Percentiles rank a stretch among this genome's conserved stretches.
Conservation (phyloP, 2,329 filamentous ascomycete species). For the Xylariaceae sp. region DNA sequence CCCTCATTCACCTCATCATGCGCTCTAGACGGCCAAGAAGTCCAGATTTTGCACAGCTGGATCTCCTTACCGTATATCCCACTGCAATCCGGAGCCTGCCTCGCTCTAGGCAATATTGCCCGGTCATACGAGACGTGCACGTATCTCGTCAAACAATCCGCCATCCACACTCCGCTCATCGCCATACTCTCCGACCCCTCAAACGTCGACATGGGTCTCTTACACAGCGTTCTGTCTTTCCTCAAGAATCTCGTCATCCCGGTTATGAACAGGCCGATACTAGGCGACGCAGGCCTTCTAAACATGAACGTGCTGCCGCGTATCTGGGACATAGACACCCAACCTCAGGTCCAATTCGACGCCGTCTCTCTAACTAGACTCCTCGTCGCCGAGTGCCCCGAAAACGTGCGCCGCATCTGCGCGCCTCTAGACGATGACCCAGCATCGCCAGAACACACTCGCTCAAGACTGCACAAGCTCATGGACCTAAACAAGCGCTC, state of each 20-base stretch:
- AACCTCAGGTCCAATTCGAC: constrained; percentile 57
- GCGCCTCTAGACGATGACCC: constrained; percentile 37
- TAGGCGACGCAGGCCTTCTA: constrained; percentile 46
- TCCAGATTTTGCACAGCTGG: constrained; percentile 46
- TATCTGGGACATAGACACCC: constrained; percentile 50
- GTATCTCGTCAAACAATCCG: constrained; percentile 45
- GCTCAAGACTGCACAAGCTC: constrained; percentile 38
- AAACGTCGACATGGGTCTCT: constrained; percentile 45
- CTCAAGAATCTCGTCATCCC: constrained; percentile 63
- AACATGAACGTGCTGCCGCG: constrained; percentile 45
- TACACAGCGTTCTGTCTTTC: constrained; percentile 56
- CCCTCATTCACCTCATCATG: constrained; percentile 43
- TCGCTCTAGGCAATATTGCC: constrained; percentile 58
- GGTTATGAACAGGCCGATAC: constrained; percentile 46
- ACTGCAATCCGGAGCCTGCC: constrained; percentile 55
- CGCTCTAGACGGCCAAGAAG: constrained; percentile 41
- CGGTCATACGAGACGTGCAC: constrained; percentile 53
- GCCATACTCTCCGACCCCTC: constrained; percentile 41
- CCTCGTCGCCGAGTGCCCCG: constrained; percentile 49
- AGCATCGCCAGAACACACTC: constrained; percentile 21
- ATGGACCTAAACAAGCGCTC: constrained; percentile 41
- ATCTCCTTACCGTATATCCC: constrained; percentile 39
- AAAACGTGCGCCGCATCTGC: constrained; percentile 51
- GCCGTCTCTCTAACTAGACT: constrained; percentile 56
- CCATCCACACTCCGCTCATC: constrained; percentile 44